phyloP scores from a whole-genome alignment of 1,139 yeast genomes.

The Suhomyces atakaporum region DNA sequence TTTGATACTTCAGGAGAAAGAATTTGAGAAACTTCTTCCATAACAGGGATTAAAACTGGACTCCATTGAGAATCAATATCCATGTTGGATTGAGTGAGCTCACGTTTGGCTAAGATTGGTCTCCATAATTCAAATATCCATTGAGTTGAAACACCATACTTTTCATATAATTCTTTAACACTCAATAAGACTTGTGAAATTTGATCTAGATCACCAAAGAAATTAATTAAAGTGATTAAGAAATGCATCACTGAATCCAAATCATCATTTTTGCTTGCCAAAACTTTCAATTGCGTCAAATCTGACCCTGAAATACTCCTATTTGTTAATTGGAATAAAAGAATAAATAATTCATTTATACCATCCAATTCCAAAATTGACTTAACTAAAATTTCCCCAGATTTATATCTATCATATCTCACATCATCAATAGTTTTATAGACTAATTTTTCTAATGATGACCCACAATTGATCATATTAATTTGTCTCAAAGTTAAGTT shows the following conservation, averaged over 20 bases:
- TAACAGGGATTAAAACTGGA: slow-evolving; percentile 19
- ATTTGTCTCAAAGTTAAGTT: slow-evolving; percentile 70
- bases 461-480: slow-evolving; percentile 66
- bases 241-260: slow-evolving; percentile 64
- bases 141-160: slow-evolving; percentile 56
- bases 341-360: slow-evolving; percentile 63
- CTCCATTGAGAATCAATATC: slow-evolving; percentile 18
- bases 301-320: slow-evolving; percentile 41
- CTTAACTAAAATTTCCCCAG: slow-evolving; percentile 57
- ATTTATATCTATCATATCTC: slow-evolving; percentile 46
- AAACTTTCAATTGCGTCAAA: slow-evolving; percentile 60
- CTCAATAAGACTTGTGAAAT: slow-evolving; percentile 45
- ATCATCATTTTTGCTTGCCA: slow-evolving; percentile 75
- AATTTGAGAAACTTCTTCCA: slow-evolving; percentile 17
- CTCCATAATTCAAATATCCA: slow-evolving; percentile 89
- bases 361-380: slow-evolving; percentile 49
- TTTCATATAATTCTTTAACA: slow-evolving; percentile 45
- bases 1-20: slow-evolving; percentile 8
- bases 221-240: slow-evolving; percentile 58
- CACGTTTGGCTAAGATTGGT: slow-evolving; percentile 28
- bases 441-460: slow-evolving; percentile 55
- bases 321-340: slow-evolving; percentile 56
- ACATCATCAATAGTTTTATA: slow-evolving; percentile 63
- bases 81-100: slow-evolving; percentile 10
- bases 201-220: slow-evolving; percentile 43